A percentile compares a stretch with the other conserved stretches of the same genome.
Conservation (phyloP, 2,329 filamentous ascomycete genomes). For the Pezicula radicicola region DNA sequence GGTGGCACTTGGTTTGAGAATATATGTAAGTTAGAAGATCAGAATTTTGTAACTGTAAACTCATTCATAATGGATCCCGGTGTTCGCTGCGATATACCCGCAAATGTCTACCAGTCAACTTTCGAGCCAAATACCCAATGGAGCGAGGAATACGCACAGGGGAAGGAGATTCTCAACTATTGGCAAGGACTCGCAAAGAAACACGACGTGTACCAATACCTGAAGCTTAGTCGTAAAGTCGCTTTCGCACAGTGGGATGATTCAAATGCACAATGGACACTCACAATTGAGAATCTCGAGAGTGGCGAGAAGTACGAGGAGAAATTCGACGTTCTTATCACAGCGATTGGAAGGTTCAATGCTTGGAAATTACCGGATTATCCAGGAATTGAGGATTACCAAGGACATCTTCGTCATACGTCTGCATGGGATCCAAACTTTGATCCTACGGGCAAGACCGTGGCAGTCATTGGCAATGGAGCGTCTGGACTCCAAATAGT, state of each 20-base stretch:
- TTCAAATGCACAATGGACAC: conserved; percentile 49
- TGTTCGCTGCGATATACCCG: conserved; percentile 19
- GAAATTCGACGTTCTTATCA: conserved; percentile 58
- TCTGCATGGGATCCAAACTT: conserved; percentile 53
- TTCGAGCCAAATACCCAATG: conserved; percentile 68
- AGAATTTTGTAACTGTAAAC: too few species aligned
- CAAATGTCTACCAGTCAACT: conserved; percentile 62
- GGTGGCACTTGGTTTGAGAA: conserved; percentile 55
- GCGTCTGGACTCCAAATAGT: conserved; percentile 53
- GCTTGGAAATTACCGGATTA: conserved; percentile 61
- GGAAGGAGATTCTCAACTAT: conserved; percentile 65
- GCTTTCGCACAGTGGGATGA: conserved; percentile 54
- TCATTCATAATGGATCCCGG: conserved; percentile 8
- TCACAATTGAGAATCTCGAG: conserved; percentile 33
- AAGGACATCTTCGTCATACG: conserved; percentile 55
- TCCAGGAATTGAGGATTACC: conserved; percentile 46
- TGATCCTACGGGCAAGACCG: conserved; percentile 31
- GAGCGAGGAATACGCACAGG: conserved; percentile 65
- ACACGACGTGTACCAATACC: conserved; percentile 59
- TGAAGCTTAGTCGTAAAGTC: conserved; percentile 54
- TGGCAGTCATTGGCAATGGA: conserved; percentile 61
- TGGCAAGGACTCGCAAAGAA: conserved; percentile 61
- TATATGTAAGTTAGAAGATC: conserved; percentile 15
- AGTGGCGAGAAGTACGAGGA: conserved; percentile 38
- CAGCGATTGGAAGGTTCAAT: conserved; percentile 64